A percentile compares a stretch with the other conserved stretches of the same genome.
These are phyloP conservation scores for Trametes polyzona DNA, from an alignment of 1,284 basidiomycete species.

Conservation along the genomic window DNA sequence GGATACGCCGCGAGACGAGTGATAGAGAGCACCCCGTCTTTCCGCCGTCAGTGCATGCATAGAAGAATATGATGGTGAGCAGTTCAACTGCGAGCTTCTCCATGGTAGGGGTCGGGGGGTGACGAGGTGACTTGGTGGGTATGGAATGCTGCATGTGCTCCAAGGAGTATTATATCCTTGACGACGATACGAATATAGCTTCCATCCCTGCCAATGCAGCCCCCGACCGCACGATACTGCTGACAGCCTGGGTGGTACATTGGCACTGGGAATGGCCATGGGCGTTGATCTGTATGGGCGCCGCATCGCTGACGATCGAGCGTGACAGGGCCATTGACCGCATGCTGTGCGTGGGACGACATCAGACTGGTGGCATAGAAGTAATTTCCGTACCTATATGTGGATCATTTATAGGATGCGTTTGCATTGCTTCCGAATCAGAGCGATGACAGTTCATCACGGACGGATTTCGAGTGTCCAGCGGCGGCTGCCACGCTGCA, in stretches of 20 bases:
- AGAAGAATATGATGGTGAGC: conserved; percentile 20
- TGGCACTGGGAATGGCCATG: neutral
- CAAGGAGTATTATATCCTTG: neutral
- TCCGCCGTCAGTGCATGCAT: conserved; percentile 24
- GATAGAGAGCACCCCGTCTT: conserved; percentile 19
- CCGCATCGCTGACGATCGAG: no score
- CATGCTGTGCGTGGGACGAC: no score
- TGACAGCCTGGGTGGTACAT: neutral
- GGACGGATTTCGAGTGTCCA: no score
- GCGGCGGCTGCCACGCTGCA: no score
- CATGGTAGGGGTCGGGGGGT: neutral
- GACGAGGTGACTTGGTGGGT: neutral
- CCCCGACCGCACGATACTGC: no score
- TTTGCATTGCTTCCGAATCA: no score
- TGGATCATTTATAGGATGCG: no score
- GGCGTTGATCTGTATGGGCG: neutral
- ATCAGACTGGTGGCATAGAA: no score
- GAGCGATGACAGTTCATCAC: no score
- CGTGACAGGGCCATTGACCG: no score
- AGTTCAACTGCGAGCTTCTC: conserved; percentile 25
- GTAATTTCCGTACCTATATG: no score
- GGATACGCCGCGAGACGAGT: conserved; percentile 23
- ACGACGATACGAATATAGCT: neutral
- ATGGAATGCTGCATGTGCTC: no score
- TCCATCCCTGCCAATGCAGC: neutral